Evolutionary conservation across 352 stramenopile genomes (phyloP), one percentile per base, ranked within the genome.

Genomic region (Plasmopara muralis): DNA sequence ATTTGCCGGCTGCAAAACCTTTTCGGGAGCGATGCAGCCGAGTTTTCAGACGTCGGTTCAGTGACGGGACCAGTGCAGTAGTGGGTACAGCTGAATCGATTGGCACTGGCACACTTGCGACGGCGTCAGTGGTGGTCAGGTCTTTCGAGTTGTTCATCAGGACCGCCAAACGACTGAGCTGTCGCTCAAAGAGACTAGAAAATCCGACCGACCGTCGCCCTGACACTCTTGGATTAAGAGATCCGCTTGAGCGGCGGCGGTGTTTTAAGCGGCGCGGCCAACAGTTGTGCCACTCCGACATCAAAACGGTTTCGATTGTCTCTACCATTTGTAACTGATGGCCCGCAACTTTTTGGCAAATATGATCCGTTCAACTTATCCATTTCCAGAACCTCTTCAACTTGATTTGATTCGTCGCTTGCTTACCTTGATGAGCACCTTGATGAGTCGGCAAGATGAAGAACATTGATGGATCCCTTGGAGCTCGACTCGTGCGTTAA

Each of bases 201-300:
- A 35, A 35, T 35, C 31, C 10, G 31, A 35, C 34, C 41, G 34
- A 39, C 46, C 40, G 45, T 43, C 56, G 47, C 38, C 18, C 50
- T 35, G 20, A 25, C 20, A 25, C 20, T 25, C 20, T 35, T 35
- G 10, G 31, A 12, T 35, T 35, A 40, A 45, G 62, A 60, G 62
- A 70, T 70, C 62, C 62, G 60, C 50, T 41, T 50, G 43, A 43
- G 49, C 42, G 34, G 18, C 49, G 30, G 55, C 50, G 45, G 40
- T 25, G 45, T 55, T 50, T 50, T 50, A 64, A 30, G 44, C 40
- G 49, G 45, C 46, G 44, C 57, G 33, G 16, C 31, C 59, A 63
- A 50, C 62, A 63, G 62, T 66, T 66, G 57, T 55, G 55, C 15
- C 48, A 18, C 42, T 54, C 54, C 47, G 48, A 62, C 45, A 43